Conservation (phyloP, 495 filamentous ascomycete species). For the Pseudotulostoma volvatum region DNA sequence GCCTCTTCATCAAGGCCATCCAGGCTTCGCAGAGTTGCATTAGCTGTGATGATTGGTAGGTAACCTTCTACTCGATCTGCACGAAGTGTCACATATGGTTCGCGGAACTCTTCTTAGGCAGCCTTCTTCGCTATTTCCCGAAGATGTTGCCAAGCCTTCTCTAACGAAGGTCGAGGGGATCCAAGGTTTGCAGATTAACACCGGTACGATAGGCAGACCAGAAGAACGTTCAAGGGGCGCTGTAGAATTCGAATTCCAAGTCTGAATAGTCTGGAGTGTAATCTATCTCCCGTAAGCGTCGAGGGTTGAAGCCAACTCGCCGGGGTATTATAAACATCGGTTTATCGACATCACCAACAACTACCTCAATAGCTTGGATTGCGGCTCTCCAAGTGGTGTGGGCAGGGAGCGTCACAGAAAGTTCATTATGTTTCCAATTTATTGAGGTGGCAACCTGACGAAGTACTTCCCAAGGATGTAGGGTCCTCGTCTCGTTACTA, state of each 20-base stretch:
- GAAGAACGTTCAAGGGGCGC: background rate
- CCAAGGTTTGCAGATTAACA: background rate
- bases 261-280: background rate
- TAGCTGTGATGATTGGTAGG: conserved; percentile 1
- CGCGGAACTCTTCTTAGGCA: background rate
- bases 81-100: background rate
- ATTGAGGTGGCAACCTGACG: conserved; percentile 5
- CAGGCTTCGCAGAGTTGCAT: background rate
- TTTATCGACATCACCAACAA: conserved; percentile 4
- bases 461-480: conserved; percentile 7
- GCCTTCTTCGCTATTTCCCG: conserved; percentile 1
- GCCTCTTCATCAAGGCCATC: background rate
- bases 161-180: background rate
- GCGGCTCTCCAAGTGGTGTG: conserved; percentile 5
- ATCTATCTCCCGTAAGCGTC: conserved; percentile 2
- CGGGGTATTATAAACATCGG: conserved; percentile 4
- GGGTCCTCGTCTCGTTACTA: background rate
- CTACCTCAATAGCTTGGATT: conserved; percentile 4
- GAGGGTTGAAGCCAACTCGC: conserved; percentile 2
- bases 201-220: background rate
- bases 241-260: background rate
- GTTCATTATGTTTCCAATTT: conserved; percentile 5
- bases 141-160: background rate
- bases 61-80: background rate
- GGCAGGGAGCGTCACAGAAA: conserved; percentile 7